Conservation (phyloP, 495 filamentous ascomycete species). For the Talaromyces wortmannii region DNA sequence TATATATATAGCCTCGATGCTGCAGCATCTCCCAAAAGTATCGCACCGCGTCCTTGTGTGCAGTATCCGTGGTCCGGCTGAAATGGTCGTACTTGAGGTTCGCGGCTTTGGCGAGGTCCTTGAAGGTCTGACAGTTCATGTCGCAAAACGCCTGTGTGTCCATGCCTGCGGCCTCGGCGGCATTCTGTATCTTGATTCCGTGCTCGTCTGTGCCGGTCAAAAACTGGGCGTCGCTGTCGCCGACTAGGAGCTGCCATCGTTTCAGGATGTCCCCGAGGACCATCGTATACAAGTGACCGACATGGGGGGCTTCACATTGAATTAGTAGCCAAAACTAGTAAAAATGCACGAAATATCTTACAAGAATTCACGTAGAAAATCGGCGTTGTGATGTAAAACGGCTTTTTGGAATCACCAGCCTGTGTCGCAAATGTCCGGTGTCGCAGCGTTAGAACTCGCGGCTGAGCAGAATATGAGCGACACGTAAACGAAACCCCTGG, state of each 20-base stretch:
- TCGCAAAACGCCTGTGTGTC: slow-evolving; percentile 59
- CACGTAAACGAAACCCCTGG: not conserved
- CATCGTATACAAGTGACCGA: slow-evolving; percentile 93
- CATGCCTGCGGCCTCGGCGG: slow-evolving; percentile 58
- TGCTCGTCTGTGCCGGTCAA: slow-evolving; percentile 97
- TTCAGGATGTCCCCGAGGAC: slow-evolving; percentile 87
- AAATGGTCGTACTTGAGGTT: slow-evolving; percentile 73
- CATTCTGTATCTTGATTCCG: slow-evolving; percentile 93
- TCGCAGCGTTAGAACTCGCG: not conserved
- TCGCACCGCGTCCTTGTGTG: slow-evolving; percentile 79
- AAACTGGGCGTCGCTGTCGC: slow-evolving; percentile 58
- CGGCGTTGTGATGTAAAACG: slow-evolving; percentile 92
- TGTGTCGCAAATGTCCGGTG: slow-evolving; percentile 5
- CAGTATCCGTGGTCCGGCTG: slow-evolving; percentile 79
- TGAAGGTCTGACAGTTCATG: slow-evolving; percentile 43
- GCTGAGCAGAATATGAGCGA: not conserved
- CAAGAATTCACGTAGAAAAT: slow-evolving; percentile 99
- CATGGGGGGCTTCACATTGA: slow-evolving; percentile 66
- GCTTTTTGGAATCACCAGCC: slow-evolving; percentile 49
- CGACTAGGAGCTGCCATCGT: slow-evolving; percentile 78
- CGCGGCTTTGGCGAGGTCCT: slow-evolving; percentile 61
- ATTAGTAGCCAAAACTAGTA: too few species aligned
- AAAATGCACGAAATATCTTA: too few species aligned
- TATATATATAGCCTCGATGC: slow-evolving; percentile 76
- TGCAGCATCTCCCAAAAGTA: slow-evolving; percentile 81